Evolutionary conservation across 2,329 filamentous ascomycete genomes (phyloP).

Genomic region (Fusarium sp.): DNA sequence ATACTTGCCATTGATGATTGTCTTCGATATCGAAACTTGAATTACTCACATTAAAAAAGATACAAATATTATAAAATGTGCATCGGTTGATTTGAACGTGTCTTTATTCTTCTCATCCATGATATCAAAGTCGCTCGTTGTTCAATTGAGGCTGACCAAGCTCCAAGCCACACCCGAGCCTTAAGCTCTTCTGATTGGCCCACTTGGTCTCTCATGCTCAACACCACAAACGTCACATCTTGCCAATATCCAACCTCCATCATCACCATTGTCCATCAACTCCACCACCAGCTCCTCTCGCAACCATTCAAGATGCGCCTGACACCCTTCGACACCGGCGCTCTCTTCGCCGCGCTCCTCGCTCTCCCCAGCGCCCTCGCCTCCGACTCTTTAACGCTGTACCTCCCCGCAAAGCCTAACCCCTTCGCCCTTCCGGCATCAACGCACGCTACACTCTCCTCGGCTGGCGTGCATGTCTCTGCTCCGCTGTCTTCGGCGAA

Average conservation of each 20-base stretch:
- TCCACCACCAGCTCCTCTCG: constrained; percentile 2
- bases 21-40: too few species aligned
- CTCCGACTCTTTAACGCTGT: constrained; percentile 59
- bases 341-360: constrained; percentile 56
- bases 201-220: constrained; percentile 43
- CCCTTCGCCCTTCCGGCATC: constrained; percentile 72
- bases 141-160: constrained; percentile 37
- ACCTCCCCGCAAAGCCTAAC: constrained; percentile 65
- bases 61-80: too few species aligned
- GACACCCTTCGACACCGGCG: constrained; percentile 51
- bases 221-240: constrained; percentile 42
- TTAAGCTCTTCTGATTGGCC: constrained; percentile 39
- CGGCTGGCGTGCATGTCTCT: constrained; percentile 58
- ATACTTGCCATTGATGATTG: too few species aligned
- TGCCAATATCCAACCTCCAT: constrained; percentile 29
- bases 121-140: constrained; percentile 8
- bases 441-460: constrained; percentile 74
- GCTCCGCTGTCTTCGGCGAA: constrained; percentile 78
- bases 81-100: neutral
- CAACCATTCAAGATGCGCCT: constrained; percentile 54
- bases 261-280: constrained; percentile 5
- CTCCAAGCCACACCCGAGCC: constrained; percentile 38
- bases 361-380: constrained; percentile 52
- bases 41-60: too few species aligned
- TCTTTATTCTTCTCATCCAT: neutral